Percentiles rank a stretch among this genome's conserved stretches.
phyloP scores from a whole-genome alignment of 139 green algal species.

The Ostreobium quekettii region DNA sequence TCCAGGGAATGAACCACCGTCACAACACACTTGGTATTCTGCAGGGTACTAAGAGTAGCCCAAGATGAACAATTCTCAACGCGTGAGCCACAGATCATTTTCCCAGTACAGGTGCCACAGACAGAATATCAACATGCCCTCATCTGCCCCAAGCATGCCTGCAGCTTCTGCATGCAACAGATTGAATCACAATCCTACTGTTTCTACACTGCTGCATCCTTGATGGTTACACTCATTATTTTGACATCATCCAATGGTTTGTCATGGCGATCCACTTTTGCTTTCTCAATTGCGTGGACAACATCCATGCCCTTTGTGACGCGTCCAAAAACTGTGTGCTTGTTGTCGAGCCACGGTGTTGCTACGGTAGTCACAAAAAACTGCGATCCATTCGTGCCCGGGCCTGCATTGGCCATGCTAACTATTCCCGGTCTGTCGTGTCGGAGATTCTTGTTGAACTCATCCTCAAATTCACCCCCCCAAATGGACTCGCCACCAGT shows the following conservation, averaged over 20 bases:
- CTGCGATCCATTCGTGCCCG: constrained; percentile 60
- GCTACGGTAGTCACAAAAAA: constrained; percentile 88
- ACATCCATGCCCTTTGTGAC: constrained; percentile 87
- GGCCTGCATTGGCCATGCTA: constrained; percentile 48
- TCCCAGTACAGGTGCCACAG: no score
- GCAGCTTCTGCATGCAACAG: no score
- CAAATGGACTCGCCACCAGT: constrained; percentile 86
- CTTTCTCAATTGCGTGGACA: constrained; percentile 83
- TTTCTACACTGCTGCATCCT: no score
- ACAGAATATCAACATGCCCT: no score
- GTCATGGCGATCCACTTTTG: constrained; percentile 80
- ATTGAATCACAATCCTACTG: no score
- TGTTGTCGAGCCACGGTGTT: constrained; percentile 71
- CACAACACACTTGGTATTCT: no score
- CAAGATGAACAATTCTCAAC: no score
- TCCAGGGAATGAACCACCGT: no score
- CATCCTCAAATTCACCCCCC: constrained; percentile 70
- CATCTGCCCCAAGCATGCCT: no score
- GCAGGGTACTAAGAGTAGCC: no score
- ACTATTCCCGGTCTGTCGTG: constrained; percentile 33
- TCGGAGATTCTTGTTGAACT: constrained; percentile 8
- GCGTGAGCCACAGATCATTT: no score
- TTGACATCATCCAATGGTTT: constrained; percentile 90
- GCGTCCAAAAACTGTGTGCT: constrained; percentile 88
- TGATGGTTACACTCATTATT: constrained; percentile 76